A percentile compares a stretch with the other conserved stretches of the same genome.
Evolutionary conservation across 192 early-diverging fungal genomes (phyloP).

Genomic region (Entomortierella chlamydospora): DNA sequence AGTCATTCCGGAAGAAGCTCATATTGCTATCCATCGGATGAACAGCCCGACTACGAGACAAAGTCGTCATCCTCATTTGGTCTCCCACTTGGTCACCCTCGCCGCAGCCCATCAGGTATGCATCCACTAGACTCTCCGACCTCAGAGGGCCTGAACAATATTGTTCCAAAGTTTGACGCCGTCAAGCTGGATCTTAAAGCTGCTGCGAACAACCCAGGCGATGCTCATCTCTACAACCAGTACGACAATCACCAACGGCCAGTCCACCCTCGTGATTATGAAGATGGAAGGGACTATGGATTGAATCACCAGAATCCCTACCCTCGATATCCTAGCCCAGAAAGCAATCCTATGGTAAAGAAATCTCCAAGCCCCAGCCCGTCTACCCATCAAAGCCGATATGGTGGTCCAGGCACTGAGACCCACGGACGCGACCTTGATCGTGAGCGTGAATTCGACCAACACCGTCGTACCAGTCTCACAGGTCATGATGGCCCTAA

Average conservation of each 20-base stretch:
- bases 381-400: background rate
- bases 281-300: background rate
- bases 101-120: slow-evolving; percentile 4
- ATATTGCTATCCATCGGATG: slow-evolving; percentile 14
- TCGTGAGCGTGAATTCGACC: background rate
- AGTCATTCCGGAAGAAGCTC: slow-evolving; percentile 2
- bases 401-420: background rate
- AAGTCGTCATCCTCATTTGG: slow-evolving; percentile 1
- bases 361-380: background rate
- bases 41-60: slow-evolving; percentile 3
- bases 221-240: background rate
- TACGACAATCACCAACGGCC: background rate
- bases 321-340: slow-evolving; percentile 13
- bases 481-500: slow-evolving; percentile 22
- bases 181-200: slow-evolving; percentile 33
- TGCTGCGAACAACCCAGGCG: slow-evolving; percentile 1
- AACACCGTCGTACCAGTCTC: background rate
- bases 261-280: background rate
- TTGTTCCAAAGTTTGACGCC: slow-evolving; percentile 38
- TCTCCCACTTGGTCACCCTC: background rate
- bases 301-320: background rate
- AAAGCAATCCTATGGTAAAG: background rate
- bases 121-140: slow-evolving; percentile 35
- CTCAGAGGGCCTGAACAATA: slow-evolving; percentile 17
- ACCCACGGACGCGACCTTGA: background rate